Conservation (phyloP, 2,329 filamentous ascomycete species). For the Botrytis porri region DNA sequence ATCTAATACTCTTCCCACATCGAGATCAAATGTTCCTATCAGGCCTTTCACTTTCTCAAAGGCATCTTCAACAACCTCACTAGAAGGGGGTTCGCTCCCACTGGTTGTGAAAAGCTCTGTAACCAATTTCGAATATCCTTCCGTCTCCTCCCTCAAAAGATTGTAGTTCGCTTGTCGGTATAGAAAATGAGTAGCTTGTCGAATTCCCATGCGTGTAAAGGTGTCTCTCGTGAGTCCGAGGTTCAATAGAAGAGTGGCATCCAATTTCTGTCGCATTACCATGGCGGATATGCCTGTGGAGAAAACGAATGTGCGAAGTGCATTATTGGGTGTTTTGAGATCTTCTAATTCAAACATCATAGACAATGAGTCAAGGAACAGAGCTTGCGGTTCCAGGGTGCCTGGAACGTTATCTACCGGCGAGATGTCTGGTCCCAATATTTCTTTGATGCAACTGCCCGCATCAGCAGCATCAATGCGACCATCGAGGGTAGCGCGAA, state of each 20-base stretch:
- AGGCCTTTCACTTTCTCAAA: constrained; percentile 92
- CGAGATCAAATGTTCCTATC: constrained; percentile 94
- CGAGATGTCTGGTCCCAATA: constrained; percentile 58
- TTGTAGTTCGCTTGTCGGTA: constrained; percentile 98
- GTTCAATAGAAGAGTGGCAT: constrained; percentile 69
- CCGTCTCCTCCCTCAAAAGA: constrained; percentile 87
- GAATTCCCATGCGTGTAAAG: constrained; percentile 78
- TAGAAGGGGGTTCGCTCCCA: constrained; percentile 69
- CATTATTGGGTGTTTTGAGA: constrained; percentile 39
- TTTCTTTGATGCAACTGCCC: constrained; percentile 69
- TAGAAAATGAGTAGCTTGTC: constrained; percentile 86
- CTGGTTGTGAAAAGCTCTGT: constrained; percentile 93
- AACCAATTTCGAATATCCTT: constrained; percentile 94
- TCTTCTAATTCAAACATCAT: constrained; percentile 70
- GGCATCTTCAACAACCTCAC: constrained; percentile 75
- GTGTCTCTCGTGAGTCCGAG: constrained; percentile 81
- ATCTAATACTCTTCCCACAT: constrained; percentile 91
- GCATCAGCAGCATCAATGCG: constrained; percentile 66
- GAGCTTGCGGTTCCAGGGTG: constrained; percentile 59
- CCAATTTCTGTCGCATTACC: constrained; percentile 78
- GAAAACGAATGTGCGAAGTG: constrained; percentile 65
- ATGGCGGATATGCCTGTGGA: constrained; percentile 69
- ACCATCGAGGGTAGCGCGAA: constrained; percentile 69
- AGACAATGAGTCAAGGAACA: constrained; percentile 81
- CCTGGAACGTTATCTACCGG: constrained; percentile 48